Conservation (phyloP, 805 yeast species). For the Lachancea lanzarotensis region DNA sequence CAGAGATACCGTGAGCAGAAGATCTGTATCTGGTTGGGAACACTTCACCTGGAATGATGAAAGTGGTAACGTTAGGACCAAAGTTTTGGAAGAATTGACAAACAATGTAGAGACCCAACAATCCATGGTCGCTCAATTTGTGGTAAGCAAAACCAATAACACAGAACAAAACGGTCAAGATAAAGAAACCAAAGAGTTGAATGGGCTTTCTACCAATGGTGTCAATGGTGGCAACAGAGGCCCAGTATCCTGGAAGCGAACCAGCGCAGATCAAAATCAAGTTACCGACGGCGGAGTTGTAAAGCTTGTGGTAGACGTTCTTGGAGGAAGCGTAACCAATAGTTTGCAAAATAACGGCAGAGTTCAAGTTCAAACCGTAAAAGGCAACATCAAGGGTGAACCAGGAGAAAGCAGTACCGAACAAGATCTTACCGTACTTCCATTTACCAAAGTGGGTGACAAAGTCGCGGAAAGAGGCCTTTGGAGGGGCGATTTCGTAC, state of each 20-base stretch:
- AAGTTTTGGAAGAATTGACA: conserved; percentile 86
- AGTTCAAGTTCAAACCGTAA: conserved; percentile 82
- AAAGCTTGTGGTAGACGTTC: conserved; percentile 63
- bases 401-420: conserved; percentile 93
- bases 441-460: conserved; percentile 68
- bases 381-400: conserved; percentile 83
- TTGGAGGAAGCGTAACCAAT: conserved; percentile 74
- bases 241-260: conserved; percentile 92
- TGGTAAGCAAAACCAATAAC: conserved; percentile 79
- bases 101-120: conserved; percentile 69
- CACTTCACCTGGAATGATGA: conserved; percentile 84
- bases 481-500: conserved; percentile 48
- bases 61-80: conserved; percentile 91
- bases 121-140: conserved; percentile 57
- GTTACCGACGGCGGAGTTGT: conserved; percentile 85
- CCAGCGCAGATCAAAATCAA: conserved; percentile 92
- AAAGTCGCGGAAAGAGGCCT: conserved; percentile 77
- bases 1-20: conserved; percentile 91
- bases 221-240: conserved; percentile 72
- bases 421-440: conserved; percentile 75
- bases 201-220: conserved; percentile 77
- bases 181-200: conserved; percentile 67
- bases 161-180: conserved; percentile 69
- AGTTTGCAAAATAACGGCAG: conserved; percentile 70
- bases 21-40: conserved; percentile 96